Conservation (phyloP, 208 protist species). For the Histomonas meleagridis region DNA sequence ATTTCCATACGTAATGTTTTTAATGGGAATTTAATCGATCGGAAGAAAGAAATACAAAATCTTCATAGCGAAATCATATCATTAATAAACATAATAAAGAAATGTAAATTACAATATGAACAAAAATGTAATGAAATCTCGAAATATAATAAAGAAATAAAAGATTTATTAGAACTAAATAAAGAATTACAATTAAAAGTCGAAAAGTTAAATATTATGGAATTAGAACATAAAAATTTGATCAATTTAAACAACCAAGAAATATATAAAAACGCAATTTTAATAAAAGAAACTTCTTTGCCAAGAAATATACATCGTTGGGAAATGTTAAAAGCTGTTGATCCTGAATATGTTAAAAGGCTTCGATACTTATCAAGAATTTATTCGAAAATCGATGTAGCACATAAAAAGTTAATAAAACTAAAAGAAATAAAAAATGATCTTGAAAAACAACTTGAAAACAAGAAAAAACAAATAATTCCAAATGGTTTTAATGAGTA, state of each 20-base stretch:
- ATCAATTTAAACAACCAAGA: neutral
- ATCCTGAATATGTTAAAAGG: neutral
- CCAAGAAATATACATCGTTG: slow-evolving; percentile 12
- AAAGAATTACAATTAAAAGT: neutral
- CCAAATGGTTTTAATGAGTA: no score
- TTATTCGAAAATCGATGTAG: neutral
- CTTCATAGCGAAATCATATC: neutral
- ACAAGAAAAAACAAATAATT: neutral
- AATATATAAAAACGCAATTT: neutral
- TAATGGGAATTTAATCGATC: neutral
- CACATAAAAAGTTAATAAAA: neutral
- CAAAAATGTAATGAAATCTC: neutral
- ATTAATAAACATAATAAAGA: neutral
- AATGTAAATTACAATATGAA: neutral
- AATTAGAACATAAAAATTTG: neutral
- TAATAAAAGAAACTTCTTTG: neutral
- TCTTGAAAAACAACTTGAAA: neutral
- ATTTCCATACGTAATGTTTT: neutral
- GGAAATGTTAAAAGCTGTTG: neutral
- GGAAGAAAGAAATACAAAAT: neutral
- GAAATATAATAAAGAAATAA: neutral
- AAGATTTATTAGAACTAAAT: neutral
- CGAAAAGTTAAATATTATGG: neutral
- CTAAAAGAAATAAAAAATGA: neutral
- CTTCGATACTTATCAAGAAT: neutral